A percentile compares a stretch with the other conserved stretches of the same genome.
These are phyloP conservation scores for Cicer judaicum DNA, from an alignment of 306 rosid genomes.

Conservation along the genomic window DNA sequence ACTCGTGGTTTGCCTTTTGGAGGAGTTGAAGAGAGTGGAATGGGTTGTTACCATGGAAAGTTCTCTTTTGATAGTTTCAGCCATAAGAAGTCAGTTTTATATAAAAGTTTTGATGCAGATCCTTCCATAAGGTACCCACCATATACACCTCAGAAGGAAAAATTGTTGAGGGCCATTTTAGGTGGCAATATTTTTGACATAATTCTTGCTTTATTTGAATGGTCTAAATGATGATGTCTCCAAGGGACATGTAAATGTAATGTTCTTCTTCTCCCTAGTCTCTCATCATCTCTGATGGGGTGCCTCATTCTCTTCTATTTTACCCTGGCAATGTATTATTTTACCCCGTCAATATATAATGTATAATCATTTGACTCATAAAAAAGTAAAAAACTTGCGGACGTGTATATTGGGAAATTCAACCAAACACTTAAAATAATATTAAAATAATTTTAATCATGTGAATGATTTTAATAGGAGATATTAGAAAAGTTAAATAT, in stretches of 20 bases:
- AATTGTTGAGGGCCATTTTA: slow-evolving; percentile 60
- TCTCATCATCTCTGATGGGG: neutral
- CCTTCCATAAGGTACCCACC: slow-evolving; percentile 72
- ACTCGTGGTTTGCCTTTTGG: slow-evolving; percentile 75
- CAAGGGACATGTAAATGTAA: slow-evolving; percentile 28
- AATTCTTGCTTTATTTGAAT: slow-evolving; percentile 58
- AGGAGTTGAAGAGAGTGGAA: slow-evolving; percentile 93
- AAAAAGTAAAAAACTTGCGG: no score
- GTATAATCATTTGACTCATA: no score
- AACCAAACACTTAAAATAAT: no score
- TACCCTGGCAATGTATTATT: no score
- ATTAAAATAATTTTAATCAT: no score
- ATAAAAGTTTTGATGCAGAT: slow-evolving; percentile 70
- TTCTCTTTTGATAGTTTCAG: slow-evolving; percentile 82
- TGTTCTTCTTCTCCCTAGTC: neutral
- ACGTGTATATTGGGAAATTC: no score
- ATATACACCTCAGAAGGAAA: slow-evolving; percentile 66
- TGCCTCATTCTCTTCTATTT: neutral
- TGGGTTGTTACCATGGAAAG: slow-evolving; percentile 85
- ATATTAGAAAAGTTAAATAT: no score
- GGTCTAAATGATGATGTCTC: slow-evolving; percentile 50
- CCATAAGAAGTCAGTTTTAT: slow-evolving; percentile 78
- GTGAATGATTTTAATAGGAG: no score
- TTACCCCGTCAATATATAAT: no score
- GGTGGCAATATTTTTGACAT: slow-evolving; percentile 54